These are phyloP conservation scores for Dunaliella primolecta DNA, from an alignment of 139 green algal genomes.

Conservation along the genomic window DNA sequence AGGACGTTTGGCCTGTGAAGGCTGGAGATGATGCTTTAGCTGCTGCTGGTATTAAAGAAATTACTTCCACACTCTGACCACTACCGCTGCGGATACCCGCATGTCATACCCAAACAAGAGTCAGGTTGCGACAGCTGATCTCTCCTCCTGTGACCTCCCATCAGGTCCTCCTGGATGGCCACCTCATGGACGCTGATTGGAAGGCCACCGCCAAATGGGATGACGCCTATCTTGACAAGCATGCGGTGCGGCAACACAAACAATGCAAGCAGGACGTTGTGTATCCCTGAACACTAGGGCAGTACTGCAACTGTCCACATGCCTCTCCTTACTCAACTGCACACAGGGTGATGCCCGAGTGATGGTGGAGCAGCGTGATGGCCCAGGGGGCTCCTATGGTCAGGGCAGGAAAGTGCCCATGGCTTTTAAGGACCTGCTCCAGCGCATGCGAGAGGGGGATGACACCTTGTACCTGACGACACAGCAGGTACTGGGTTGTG, in stretches of 20 bases:
- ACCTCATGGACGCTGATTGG: conserved; percentile 34
- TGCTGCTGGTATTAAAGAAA: neutral
- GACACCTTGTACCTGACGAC: conserved; percentile 68
- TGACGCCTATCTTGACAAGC: conserved; percentile 23
- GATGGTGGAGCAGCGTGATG: conserved; percentile 54
- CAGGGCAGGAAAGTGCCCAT: conserved; percentile 53
- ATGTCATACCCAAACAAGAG: neutral
- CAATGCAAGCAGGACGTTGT: no score
- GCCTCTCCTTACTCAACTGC: no score
- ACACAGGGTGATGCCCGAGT: conserved; percentile 47
- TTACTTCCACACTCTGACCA: neutral
- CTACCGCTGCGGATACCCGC: neutral
- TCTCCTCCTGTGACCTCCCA: neutral
- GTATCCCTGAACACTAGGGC: no score
- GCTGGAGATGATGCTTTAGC: no score
- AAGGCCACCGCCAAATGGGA: conserved; percentile 32
- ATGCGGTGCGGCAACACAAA: conserved; percentile 25
- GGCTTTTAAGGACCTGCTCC: conserved; percentile 57
- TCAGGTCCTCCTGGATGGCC: conserved; percentile 36
- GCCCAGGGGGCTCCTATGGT: conserved; percentile 47
- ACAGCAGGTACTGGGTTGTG: conserved; percentile 49
- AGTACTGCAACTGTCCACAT: no score
- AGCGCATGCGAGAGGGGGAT: conserved; percentile 41
- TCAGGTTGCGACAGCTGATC: neutral
- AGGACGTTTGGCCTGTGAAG: no score